Evolutionary conservation across 192 early-diverging fungal species (phyloP), one percentile per base, ranked within the genome.

Genomic region (Martensiomyces pterosporus): DNA sequence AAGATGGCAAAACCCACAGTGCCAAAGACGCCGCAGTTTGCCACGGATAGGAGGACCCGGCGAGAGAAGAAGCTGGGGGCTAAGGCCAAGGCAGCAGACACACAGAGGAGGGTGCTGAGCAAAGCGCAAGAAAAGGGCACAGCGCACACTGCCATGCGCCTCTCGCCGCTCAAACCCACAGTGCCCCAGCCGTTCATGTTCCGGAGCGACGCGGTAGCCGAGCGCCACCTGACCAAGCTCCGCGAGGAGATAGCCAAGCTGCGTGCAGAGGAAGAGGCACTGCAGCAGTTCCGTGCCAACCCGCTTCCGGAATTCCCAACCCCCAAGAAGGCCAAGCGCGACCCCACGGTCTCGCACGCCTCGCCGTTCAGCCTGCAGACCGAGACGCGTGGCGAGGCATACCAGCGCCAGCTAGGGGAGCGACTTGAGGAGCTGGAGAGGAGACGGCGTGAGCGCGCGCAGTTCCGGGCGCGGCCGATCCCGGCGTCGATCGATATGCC

Each of bases 401-500:
- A 78, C 42, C 64, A 72, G 51, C 38, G 49, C 36, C 26, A 61
- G 45, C 58, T 79, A 27, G 40, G 57, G 14, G 68, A 64, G 47
- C 58, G 71, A 13, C 49, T 79, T 19, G 71, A 70, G 34, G 72
- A 75, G 61, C 60, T 75, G 21, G 65, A 75, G 33, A 17, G 36
- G 54, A 55, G 57, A n/a, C 60, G 57, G 43, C 53, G 43, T 3
- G 57, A 59, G 43, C 60, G 65, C 3, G 33, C 40, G 26, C 37
- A 76, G 40, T 88, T 88, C 56, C 59, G 52, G 36, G 86, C 86
- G 2, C 76, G 75, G 52, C 81, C 83, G 8, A 52, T 84, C 23
- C 73, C 63, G 0, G 34, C 25, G 7, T 75, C 71, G 27, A 44
- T 75, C 9, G 64, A 67, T 27, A 65, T 55, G 5, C 83, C 86